These are phyloP conservation scores for Mycena citricolor DNA, from an alignment of 1,284 basidiomycete species.

Conservation along the genomic window DNA sequence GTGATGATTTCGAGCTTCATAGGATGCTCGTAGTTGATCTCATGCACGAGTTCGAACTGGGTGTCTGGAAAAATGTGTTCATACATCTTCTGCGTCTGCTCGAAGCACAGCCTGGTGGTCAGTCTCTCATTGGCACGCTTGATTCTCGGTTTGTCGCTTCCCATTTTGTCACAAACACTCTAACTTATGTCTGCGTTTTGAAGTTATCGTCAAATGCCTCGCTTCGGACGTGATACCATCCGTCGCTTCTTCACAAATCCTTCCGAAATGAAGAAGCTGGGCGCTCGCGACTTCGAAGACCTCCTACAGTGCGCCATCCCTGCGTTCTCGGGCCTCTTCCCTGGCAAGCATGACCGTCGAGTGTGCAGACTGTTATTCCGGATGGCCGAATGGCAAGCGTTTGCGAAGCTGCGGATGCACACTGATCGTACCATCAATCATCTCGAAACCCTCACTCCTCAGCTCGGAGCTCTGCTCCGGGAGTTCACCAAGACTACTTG, in stretches of 20 bases:
- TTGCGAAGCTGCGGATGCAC: conserved; percentile 21
- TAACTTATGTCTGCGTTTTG: background rate
- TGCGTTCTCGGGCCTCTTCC: conserved; percentile 18
- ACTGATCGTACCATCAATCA: conserved; percentile 16
- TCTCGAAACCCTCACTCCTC: conserved; percentile 25
- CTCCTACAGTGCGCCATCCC: conserved; percentile 32
- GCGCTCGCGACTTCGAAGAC: conserved; percentile 36
- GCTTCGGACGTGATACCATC: conserved; percentile 32
- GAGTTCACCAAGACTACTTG: conserved; percentile 28
- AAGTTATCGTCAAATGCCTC: conserved; percentile 28
- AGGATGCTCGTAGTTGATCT: conserved; percentile 23
- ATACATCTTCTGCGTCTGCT: conserved; percentile 24
- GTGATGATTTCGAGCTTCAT: conserved; percentile 14
- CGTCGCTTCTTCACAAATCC: conserved; percentile 30
- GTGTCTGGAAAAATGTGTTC: conserved; percentile 7
- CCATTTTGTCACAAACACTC: background rate
- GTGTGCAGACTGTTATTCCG: conserved; percentile 20
- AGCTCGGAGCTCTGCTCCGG: conserved; percentile 27
- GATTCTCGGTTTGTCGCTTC: conserved; percentile 23
- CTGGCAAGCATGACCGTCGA: conserved; percentile 7
- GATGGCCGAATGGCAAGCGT: conserved; percentile 20
- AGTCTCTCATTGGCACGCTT: conserved; percentile 20
- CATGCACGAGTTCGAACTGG: conserved; percentile 22
- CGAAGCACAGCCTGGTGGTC: conserved; percentile 15
- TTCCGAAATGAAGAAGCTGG: conserved; percentile 34